Base-by-base conservation (phyloP, 2,329 filamentous ascomycete genomes). In the Penicillium olsonii region DNA sequence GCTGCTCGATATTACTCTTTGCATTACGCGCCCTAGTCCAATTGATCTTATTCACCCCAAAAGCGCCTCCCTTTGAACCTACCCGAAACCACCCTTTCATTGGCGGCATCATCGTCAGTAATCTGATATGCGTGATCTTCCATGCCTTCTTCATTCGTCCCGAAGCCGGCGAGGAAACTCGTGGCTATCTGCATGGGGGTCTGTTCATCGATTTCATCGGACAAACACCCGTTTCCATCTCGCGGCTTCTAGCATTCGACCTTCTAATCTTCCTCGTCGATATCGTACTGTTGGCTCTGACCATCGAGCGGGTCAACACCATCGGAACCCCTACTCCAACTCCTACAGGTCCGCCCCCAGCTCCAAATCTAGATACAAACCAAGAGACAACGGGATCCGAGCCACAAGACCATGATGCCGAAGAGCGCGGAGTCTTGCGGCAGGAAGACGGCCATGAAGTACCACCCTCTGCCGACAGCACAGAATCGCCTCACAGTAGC, bases 131-230 rank as follows among this genome's bases (percentile, higher is more conserved):
- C 68, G 75, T 84, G 53, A 48, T 83, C 18, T 71, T 82, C 26
- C 83, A 85, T 61, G 64, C 80, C 37, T 77, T 85, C 60, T 73
- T 76, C 52, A 73, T 73, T 15, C 71, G 78, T 34, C 75, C 83
- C 5, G 67, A 77, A 48, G 73, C 72, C n/a, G 77, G 76, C 5
- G 80, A 82, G 55, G 71, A 74, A 42, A 73, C 71, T 4, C 63
- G 80, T 24, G 76, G 75, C 15, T 85, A 84, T 62, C 69, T 85
- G 11, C 82, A 85, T 61, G 83, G 84, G 5, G 82, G 84, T 2
- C 56, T 85, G 42, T 75, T 84, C 56, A 82, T 87, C 60, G 83
- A 86, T 66, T 85, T 86, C 60, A 80, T 86, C 45, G 83, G 84
- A 14, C 81, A 85, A 64, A 74, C 78, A 2, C 81, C 82, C 2